Percentiles rank a stretch among this genome's conserved stretches.
Evolutionary conservation across 2,329 filamentous ascomycete genomes (phyloP).

Genomic region (Aspergillus intermedius): DNA sequence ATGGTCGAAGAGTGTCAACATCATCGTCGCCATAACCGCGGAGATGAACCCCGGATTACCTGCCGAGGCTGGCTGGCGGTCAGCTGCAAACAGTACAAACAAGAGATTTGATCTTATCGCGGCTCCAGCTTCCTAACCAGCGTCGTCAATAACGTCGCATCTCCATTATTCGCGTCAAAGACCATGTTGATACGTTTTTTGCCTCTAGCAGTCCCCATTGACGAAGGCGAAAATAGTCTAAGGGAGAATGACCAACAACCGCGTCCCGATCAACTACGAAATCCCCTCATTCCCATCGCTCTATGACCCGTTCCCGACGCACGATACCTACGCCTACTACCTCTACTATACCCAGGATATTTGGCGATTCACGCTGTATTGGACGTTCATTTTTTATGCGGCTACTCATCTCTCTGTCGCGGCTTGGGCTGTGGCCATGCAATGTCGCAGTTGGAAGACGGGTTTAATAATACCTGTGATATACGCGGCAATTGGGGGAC

Average conservation of each 20-base stretch:
- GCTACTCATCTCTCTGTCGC: constrained; percentile 68
- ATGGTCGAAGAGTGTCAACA: constrained; percentile 4
- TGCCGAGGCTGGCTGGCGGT: constrained; percentile 23
- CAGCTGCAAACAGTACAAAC: constrained; percentile 30
- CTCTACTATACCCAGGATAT: constrained; percentile 72
- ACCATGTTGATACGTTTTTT: constrained; percentile 4
- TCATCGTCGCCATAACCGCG: constrained; percentile 13
- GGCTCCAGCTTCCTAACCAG: not conserved
- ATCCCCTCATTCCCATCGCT: constrained; percentile 74
- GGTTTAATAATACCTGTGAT: constrained; percentile 67
- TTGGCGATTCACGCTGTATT: constrained; percentile 79
- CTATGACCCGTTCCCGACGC: constrained; percentile 62
- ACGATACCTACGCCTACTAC: constrained; percentile 51
- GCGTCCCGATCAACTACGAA: constrained; percentile 53
- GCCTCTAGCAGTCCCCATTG: not conserved
- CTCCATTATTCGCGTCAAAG: not conserved
- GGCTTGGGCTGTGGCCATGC: constrained; percentile 64
- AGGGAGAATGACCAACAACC: constrained; percentile 30
- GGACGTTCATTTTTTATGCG: constrained; percentile 75
- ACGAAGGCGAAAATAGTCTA: constrained; percentile 1
- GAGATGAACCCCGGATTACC: constrained; percentile 24
- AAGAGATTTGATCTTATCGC: constrained; percentile 1
- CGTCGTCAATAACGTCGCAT: not conserved
- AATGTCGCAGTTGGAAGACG: constrained; percentile 45
- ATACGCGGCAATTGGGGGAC: constrained; percentile 63